phyloP scores from a whole-genome alignment of 805 yeast genomes.

The Kazachstania taianensis region DNA sequence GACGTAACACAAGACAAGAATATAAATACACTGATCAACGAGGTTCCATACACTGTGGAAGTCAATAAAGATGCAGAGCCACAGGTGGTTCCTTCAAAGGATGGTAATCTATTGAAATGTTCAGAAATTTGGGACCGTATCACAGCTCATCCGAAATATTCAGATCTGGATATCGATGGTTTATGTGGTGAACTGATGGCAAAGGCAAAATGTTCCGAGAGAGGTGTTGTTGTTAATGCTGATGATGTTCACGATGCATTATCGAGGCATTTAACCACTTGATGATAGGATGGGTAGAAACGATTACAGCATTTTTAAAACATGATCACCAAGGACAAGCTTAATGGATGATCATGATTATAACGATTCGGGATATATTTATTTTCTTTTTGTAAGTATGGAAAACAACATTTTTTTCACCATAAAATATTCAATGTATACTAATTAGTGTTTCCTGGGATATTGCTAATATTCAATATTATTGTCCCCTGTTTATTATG shows the following conservation, averaged over 20 bases:
- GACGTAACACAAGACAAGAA: constrained; percentile 1
- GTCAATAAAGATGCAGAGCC: constrained; percentile 25
- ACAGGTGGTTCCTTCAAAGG: constrained; percentile 61
- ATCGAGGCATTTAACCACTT: too few relatives aligned
- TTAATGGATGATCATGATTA: too few relatives aligned
- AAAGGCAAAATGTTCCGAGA: constrained; percentile 91
- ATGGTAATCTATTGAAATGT: constrained; percentile 54
- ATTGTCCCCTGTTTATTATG: too few relatives aligned
- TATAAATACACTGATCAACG: constrained; percentile 7
- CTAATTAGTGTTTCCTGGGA: too few relatives aligned
- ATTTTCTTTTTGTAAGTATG: too few relatives aligned
- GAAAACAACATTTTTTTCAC: too few relatives aligned
- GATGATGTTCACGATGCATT: constrained; percentile 59
- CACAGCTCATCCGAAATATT: constrained; percentile 85
- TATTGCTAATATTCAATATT: too few relatives aligned
- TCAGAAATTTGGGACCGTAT: constrained; percentile 95
- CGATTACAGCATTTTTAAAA: too few relatives aligned
- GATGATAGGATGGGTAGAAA: too few relatives aligned
- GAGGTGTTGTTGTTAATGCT: constrained; percentile 80
- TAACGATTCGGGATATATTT: too few relatives aligned
- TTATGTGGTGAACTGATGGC: constrained; percentile 79
- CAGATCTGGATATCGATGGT: constrained; percentile 90
- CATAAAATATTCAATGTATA: too few relatives aligned
- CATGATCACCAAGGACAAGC: too few relatives aligned
- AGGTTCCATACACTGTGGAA: neutral